Base-by-base conservation (phyloP, 129 eudicot species). In the Smallanthus sonchifolius region DNA sequence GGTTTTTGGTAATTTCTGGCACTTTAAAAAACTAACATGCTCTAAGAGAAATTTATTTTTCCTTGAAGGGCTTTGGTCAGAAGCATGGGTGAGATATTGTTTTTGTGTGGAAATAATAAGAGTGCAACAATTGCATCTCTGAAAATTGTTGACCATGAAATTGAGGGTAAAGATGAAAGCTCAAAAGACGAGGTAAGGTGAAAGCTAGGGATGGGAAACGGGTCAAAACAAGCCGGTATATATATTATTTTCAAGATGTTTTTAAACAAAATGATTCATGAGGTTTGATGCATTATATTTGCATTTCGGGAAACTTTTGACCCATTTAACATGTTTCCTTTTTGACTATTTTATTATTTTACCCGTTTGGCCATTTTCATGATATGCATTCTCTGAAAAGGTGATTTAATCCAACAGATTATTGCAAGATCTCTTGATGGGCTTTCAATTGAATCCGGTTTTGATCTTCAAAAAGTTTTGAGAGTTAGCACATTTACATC, bases 1-100 rank as follows among this genome's bases (percentile, higher is more conserved):
- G 64, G 7, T 38, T 61, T 32, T 56, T 47, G 43, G 67, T 70
- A 70, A 55, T 55, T 47, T 70, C 19, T 30, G 67, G 14, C 20
- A 4, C 62, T 1, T 66, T 66, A 39, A 9, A 45, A 56, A 1
- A 77, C 32, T 43, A 19, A 49, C 47, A 34, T 32, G 9, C 32
- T 4, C 51, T 65, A 10, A 77, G 44, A 62, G 20, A 28, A 8
- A 62, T 45, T 45, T 61, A 45, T 73, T 71, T 35, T 59, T 72
- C 48, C 48, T 68, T 73, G 77, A 88, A 94, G 99, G 79, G 99
- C 99, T 55, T 83, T 94, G 87, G 91, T 94, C 34, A 91, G 87
- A 75, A 87, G 97, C 78, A 87, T 94, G 91, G 77, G 78, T 42
- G 99, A 94, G 76, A 87, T 94, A 65, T 84, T 94, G 73, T 94